A percentile compares a stretch with the other conserved stretches of the same genome.
Evolutionary conservation across 371 early-diverging fungal species (phyloP).

Genomic region (Basidiobolus meristosporus): DNA sequence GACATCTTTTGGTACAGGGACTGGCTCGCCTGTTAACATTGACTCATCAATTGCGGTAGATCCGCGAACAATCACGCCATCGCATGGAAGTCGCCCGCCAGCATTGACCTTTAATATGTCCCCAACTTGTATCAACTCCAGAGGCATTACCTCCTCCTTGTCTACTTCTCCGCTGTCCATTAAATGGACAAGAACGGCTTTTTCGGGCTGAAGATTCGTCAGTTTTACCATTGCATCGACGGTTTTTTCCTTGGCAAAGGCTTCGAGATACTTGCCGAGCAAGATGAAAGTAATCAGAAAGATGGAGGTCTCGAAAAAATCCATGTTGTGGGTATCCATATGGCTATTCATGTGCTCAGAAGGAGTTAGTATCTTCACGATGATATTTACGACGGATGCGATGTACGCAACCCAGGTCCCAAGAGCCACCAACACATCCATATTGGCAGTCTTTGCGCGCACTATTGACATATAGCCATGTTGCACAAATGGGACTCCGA

Average conservation of each 20-base stretch:
- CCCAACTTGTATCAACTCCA: constrained; percentile 16
- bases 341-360: no score
- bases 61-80: constrained; percentile 38
- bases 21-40: constrained; percentile 69
- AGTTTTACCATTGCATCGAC: constrained; percentile 45
- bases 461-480: constrained; percentile 24
- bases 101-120: constrained; percentile 38
- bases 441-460: constrained; percentile 34
- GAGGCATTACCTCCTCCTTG: constrained; percentile 1
- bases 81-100: constrained; percentile 44
- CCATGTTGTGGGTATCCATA: constrained; percentile 6
- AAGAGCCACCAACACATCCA: constrained; percentile 45
- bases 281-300: constrained; percentile 43
- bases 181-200: constrained; percentile 21
- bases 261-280: constrained; percentile 49
- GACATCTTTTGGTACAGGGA: constrained; percentile 41
- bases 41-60: constrained; percentile 43
- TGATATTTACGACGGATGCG: constrained; percentile 27
- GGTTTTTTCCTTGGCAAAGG: constrained; percentile 44
- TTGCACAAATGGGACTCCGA: no score
- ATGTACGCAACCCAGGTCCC: constrained; percentile 45
- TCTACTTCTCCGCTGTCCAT: constrained; percentile 1
- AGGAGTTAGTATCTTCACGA: constrained; percentile 15
- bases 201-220: constrained; percentile 44
- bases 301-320: constrained; percentile 46